Conservation (phyloP, 169 alveolate species). For the Eimeria maxima region DNA sequence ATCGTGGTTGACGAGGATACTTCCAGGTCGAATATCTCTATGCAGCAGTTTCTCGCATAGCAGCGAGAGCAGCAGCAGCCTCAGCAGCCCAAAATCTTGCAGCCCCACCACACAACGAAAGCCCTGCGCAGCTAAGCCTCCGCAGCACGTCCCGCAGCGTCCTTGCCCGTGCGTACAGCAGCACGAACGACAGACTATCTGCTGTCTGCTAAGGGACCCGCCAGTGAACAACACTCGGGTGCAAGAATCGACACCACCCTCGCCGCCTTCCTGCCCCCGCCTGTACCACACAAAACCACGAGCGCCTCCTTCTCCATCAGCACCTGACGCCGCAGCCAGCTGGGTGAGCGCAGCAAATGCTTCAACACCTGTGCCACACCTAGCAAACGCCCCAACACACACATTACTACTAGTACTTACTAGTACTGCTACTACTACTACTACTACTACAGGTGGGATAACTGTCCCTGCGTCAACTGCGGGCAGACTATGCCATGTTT, state of each 20-base stretch:
- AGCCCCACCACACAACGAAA: constrained; percentile 21
- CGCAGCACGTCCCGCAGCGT: constrained; percentile 57
- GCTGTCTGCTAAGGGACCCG: constrained; percentile 53
- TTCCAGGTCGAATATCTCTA: constrained; percentile 95
- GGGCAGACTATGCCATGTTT: no score
- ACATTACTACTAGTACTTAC: no score
- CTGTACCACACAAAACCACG: constrained; percentile 18
- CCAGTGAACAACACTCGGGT: constrained; percentile 41
- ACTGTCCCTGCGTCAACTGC: no score
- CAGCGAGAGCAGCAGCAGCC: constrained; percentile 67
- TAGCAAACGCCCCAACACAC: neutral
- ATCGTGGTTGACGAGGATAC: constrained; percentile 90
- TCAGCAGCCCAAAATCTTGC: constrained; percentile 78
- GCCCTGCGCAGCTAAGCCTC: constrained; percentile 55
- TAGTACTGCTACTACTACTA: no score
- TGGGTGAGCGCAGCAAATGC: constrained; percentile 28
- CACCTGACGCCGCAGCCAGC: constrained; percentile 64
- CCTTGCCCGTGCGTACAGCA: constrained; percentile 10
- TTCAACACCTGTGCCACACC: neutral
- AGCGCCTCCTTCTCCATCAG: constrained; percentile 62
- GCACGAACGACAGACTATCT: constrained; percentile 42
- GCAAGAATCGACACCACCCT: neutral
- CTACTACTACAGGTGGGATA: no score
- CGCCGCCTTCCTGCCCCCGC: no score
- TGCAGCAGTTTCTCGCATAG: constrained; percentile 85